Base-by-base conservation (phyloP, 1,284 basidiomycete species). In the Irpex lacteus region DNA sequence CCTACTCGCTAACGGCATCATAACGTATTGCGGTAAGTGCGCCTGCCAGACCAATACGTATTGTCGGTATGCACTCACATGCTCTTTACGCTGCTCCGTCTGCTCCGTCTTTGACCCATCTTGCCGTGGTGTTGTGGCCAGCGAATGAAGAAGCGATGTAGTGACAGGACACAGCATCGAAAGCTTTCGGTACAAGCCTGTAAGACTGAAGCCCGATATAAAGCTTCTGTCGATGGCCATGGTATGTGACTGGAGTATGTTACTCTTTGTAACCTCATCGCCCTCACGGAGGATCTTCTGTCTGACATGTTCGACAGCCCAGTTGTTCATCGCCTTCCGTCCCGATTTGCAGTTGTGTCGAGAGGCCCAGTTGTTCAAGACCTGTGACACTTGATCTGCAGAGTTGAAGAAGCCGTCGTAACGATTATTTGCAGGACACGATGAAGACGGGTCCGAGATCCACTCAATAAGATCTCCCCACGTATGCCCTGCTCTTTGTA, bases 1-100 rank as follows among this genome's bases (percentile, higher is more conserved):
- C 63, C 60, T 1, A 69, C 44, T 2, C 58, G 36, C 65, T 60
- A 60, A 59, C 69, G 36, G n/a, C 7, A n/a, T 56, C 2, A 32
- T 44, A 15, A 26, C 13, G 13, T 36, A 47, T 21, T 50, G n/a
- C 38, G 4, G 47, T 34, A n/a, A 13, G 40, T 9, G 55, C 55
- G 2, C 5, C n/a, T 54, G 5, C 34, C 11, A 6, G 4, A 58
- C 32, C 9, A n/a, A n/a, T n/a, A n/a, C n/a, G n/a, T 32, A n/a
- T n/a, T 7, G 8, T 7, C 8, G 21, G 34, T 32, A n/a, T n/a
- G n/a, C n/a, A 37, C 56, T 58, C 8, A 60, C 49, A 26, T 34
- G n/a, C 9, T 19, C 11, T 44, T 60, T 60, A 7, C 19, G 15
- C 21, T 49, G 3, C 15, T 9, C 13, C n/a, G 6, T 6, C 21